Base-by-base conservation (phyloP, 2,329 filamentous ascomycete genomes). In the Emergomyces pasteurianus region DNA sequence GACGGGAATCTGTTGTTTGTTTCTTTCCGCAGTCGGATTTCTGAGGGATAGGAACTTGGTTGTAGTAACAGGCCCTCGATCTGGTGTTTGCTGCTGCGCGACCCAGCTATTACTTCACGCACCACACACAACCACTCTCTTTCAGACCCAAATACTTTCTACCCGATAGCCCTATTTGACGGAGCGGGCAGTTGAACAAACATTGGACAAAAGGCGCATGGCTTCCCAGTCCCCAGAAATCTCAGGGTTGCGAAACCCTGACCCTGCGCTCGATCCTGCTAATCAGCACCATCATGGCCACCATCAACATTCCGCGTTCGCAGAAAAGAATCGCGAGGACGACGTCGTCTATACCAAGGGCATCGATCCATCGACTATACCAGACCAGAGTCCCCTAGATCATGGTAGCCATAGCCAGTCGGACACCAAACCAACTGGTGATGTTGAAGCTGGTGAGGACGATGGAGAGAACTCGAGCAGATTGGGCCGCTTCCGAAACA, bases 371-470 rank as follows among this genome's bases (percentile, higher is more conserved):
- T 75, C 65, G 49, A 71, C 62, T 56, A 73, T 73, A 9, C 67
- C 69, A 7, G 65, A 70, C 43, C 67, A 70, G 16, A 66, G 71
- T 49, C 72, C 75, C 5, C 73, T 77, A 56, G 77, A 79, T 65
- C 74, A 77, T 65, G 68, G 65, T 21, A 31, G n/a, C 43, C n/a
- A 66, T 72, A 23, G 26, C 34, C 59, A 38, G 23, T 53, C 38
- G 6, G 52, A 54, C 31, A 61, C 69, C 42, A 67, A 65, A 50
- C 67, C 63, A 40, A 63, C 65, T 5, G 65, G 65, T 42, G 70
- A 78, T 66, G 72, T 78, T 65, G 76, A 78, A 60, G 78, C 79
- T 66, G 72, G 72, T 60, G 73, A 72, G 63, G 73, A 69, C 60
- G 70, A 66, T 60, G 68, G 38, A 18, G 54, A 43, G 23, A 23